These are phyloP conservation scores for Cladosporium colombiae DNA, from an alignment of 2,329 filamentous ascomycete species.

Conservation along the genomic window DNA sequence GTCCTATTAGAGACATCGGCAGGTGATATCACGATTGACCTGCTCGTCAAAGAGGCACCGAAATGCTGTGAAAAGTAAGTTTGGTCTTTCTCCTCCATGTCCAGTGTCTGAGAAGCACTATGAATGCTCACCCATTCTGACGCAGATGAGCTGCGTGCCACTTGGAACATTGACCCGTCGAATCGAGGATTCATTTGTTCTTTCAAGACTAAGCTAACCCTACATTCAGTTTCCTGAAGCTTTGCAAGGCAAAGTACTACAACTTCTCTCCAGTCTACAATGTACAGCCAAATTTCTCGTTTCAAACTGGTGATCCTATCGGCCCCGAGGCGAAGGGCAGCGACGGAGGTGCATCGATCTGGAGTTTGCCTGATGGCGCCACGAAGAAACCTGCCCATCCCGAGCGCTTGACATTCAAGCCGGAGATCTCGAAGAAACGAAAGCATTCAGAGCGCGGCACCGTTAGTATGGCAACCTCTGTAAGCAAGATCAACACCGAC, in stretches of 20 bases:
- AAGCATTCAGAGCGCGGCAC: constrained; percentile 89
- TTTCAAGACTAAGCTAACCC: background rate
- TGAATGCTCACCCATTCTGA: background rate
- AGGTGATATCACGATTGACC: constrained; percentile 92
- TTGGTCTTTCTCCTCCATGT: background rate
- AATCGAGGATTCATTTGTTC: background rate
- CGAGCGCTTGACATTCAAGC: constrained; percentile 59
- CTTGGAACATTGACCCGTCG: too few relatives aligned
- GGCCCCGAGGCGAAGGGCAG: constrained; percentile 81
- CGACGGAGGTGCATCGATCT: constrained; percentile 91
- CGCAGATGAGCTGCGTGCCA: background rate
- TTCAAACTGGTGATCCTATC: constrained; percentile 92
- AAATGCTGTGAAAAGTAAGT: constrained; percentile 93
- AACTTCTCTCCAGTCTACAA: constrained; percentile 93
- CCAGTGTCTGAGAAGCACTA: background rate
- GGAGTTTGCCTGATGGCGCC: constrained; percentile 72
- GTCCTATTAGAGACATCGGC: constrained; percentile 90
- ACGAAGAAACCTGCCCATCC: constrained; percentile 63
- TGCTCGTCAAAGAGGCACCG: constrained; percentile 84
- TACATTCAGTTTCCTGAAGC: constrained; percentile 79
- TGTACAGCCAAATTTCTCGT: constrained; percentile 92
- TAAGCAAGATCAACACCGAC: constrained; percentile 73
- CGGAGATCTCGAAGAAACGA: constrained; percentile 81
- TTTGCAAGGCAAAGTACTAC: constrained; percentile 99
- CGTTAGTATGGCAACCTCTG: constrained; percentile 95